Base-by-base conservation (phyloP, 371 early-diverging fungal genomes). In the Mortierella sp. region DNA sequence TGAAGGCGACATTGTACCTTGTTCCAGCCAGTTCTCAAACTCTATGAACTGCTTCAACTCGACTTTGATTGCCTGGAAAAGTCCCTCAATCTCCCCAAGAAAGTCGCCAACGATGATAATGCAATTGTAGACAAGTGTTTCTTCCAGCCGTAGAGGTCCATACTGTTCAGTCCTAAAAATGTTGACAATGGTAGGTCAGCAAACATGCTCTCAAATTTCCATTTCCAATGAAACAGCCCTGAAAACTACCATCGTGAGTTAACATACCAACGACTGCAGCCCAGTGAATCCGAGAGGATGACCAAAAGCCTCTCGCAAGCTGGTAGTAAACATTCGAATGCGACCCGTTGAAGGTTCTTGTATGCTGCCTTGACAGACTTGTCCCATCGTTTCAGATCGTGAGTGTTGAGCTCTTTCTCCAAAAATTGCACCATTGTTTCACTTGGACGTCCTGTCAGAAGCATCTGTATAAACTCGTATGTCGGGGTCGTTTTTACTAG, bases 21-120 rank as follows among this genome's bases (percentile, higher is more conserved):
- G 85, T 37, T 76, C 78, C 16, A 84, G 57, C 85, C 85, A 84
- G 57, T 84, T 84, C 24, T 81, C 73, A 74, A 84, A 84, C 48
- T 84, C 85, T 24, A 19, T 10, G 37, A 84, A 84, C 48, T 75
- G 73, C 59, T 78, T 81, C 48, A 73, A 14, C 54, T 81, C 81
- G 46, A 64, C 34, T 69, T 84, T 80, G 50, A 84, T 55, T 37
- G 61, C 81, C 34, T 64, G 59, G 51, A 84, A 80, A 5, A 84
- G 73, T 31, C 71, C 67, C 31, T 84, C 85, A 13, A 80, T 55
- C 34, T 71, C 5, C 1, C 81, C 85, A 24, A 84, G 43, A 73
- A 84, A 84, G 55, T 84, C 81, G 10, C 85, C 85, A 10, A 75
- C 78, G 40, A 73, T 67, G 61, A 75, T 84, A 43, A 84, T 81